phyloP scores from a whole-genome alignment of 176 grass and related monocot species.

The Oryza meridionalis region DNA sequence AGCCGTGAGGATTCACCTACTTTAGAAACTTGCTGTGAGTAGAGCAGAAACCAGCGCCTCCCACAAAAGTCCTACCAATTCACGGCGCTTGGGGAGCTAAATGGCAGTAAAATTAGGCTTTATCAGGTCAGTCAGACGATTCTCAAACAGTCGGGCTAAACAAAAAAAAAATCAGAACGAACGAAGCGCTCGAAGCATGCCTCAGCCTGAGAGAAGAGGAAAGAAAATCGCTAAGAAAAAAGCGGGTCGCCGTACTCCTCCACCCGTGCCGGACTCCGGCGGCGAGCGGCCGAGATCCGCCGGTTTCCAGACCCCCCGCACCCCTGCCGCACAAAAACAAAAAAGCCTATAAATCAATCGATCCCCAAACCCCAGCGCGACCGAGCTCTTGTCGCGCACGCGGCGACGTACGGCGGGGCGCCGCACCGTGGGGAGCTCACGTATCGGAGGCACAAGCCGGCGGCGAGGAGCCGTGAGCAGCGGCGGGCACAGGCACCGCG shows the following conservation, averaged over 20 bases:
- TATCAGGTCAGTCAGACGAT: not conserved
- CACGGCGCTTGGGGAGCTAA: not conserved
- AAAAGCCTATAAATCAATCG: not conserved
- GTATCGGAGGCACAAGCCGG: not conserved
- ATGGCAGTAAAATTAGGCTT: not conserved
- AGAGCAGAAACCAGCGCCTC: not conserved
- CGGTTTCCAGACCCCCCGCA: not conserved
- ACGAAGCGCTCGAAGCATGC: not conserved
- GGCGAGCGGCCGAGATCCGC: conserved; percentile 29
- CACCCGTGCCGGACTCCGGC: conserved; percentile 21
- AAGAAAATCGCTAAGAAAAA: too few relatives aligned
- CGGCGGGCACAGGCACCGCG: not conserved
- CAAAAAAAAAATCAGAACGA: not conserved
- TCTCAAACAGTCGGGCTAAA: not conserved
- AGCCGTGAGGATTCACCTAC: not conserved
- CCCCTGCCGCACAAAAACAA: not conserved
- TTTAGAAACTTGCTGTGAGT: not conserved
- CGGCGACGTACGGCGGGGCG: not conserved
- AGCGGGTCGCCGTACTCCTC: not conserved
- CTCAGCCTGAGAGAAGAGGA: not conserved
- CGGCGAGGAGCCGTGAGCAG: not conserved
- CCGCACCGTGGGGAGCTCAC: conserved; percentile 25
- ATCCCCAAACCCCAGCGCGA: not conserved
- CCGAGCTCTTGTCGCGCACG: not conserved
- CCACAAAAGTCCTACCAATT: conserved; percentile 12